Evolutionary conservation across 805 yeast species (phyloP), one percentile per base, ranked within the genome.

Genomic region (Starmerella vaccinii): DNA sequence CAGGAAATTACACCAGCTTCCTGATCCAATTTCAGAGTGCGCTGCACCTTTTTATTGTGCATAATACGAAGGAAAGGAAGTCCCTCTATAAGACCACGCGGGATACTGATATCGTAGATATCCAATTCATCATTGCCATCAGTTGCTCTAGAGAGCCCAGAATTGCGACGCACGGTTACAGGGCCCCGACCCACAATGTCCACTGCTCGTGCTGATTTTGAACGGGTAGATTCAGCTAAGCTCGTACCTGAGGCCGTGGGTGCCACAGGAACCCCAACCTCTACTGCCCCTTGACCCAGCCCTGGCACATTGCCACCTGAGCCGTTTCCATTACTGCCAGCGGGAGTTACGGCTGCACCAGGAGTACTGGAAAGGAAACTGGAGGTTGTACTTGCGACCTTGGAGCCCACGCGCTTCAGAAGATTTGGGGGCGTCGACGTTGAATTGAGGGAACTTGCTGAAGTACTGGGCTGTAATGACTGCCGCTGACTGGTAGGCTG

Each of bases 41-140:
- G 70, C 58, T 78, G 77, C 19, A 80, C 77, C 57, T 74, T 76
- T 56, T 86, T 84, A 55, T 77, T 77, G 49, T 79, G 82, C 2
- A 95, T 84, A 18, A 86, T 76, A 57, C 86, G 74, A 26, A 83
- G 63, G 53, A 86, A 67, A 2, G 80, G 74, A 15, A 84, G 61
- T 0, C 95, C 95, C 6, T 54, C 54, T 15, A 41, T 45, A 18
- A 60, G 49, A 4, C 34, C 23, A 10, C 51, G 49, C 16, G 61
- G 61, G 38, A 59, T 49, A 9, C n/a, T 18, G 13, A 39, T 24
- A 33, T 50, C 56, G 24, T 15, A 13, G 10, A 45, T 35, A 13
- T 22, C 42, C 5, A 12, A 5, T 24, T 37, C 44, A 21, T 19
- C 27, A 9, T 5, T 47, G 21, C 22, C 18, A 22, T 13, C 23